Evolutionary conservation across 352 stramenopile species (phyloP).

Genomic region (Pythium grandisporangium): DNA sequence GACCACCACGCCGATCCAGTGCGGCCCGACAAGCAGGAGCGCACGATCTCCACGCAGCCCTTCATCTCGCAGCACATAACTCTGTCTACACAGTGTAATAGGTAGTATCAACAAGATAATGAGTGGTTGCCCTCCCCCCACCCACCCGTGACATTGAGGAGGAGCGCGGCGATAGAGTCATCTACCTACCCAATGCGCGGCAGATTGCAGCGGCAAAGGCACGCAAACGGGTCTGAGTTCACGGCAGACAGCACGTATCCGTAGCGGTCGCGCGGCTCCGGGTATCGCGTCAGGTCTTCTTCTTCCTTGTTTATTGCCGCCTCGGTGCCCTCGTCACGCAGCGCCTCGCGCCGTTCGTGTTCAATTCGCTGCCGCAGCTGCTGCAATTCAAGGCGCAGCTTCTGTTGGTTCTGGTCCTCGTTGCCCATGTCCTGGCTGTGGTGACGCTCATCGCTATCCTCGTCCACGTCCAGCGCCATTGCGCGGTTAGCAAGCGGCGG

Average conservation of each 20-base stretch:
- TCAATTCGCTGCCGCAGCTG: neutral
- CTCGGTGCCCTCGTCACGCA: too few species aligned
- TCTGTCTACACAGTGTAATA: conserved; percentile 9
- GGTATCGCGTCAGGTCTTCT: neutral
- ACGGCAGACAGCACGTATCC: neutral
- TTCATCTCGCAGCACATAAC: conserved; percentile 18
- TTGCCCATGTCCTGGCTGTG: too few species aligned
- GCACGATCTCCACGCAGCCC: too few species aligned
- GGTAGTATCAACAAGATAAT: neutral
- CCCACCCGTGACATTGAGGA: too few species aligned
- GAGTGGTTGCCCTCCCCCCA: too few species aligned
- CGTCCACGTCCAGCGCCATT: too few species aligned
- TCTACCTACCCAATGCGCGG: conserved; percentile 32
- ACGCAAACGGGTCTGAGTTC: conserved; percentile 43
- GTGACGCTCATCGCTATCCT: too few species aligned
- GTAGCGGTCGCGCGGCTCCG: neutral
- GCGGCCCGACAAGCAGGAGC: conserved; percentile 53
- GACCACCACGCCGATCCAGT: conserved; percentile 74
- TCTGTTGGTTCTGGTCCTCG: too few species aligned
- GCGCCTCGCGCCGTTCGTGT: neutral
- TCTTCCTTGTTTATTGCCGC: neutral
- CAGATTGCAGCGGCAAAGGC: conserved; percentile 51
- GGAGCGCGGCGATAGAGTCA: too few species aligned
- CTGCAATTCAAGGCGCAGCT: neutral
- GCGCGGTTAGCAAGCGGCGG: too few species aligned